phyloP scores from a whole-genome alignment of 495 filamentous ascomycete genomes.

The Copromyces sp. region DNA sequence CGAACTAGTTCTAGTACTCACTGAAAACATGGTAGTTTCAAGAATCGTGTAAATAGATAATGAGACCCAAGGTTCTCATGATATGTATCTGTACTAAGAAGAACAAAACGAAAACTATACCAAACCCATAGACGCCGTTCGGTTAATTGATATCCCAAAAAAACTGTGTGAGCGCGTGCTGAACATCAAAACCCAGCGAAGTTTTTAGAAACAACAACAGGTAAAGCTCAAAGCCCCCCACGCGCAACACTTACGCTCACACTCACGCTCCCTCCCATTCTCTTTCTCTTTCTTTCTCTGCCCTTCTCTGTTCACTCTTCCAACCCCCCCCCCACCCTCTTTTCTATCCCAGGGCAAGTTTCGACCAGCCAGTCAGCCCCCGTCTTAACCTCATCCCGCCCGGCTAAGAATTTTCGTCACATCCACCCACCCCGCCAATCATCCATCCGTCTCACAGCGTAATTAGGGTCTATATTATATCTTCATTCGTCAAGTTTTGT shows the following conservation, averaged over 20 bases:
- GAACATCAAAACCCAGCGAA: background rate
- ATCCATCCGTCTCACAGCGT: background rate
- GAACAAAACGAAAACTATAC: background rate
- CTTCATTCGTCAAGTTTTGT: background rate
- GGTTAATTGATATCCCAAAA: background rate
- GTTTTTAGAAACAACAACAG: slow-evolving; percentile 4
- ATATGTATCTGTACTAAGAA: background rate
- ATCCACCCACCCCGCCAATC: background rate
- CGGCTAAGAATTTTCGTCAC: background rate
- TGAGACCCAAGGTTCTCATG: background rate
- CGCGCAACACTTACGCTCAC: background rate
- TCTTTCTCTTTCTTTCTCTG: background rate
- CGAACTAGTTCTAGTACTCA: no score
- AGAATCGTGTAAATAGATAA: background rate
- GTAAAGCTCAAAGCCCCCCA: background rate
- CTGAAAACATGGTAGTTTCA: background rate
- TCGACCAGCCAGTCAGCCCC: background rate
- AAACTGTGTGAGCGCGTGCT: background rate
- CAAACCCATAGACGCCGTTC: background rate
- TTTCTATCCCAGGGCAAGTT: slow-evolving; percentile 3
- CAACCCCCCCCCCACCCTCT: background rate
- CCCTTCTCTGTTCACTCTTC: background rate
- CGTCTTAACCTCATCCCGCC: background rate
- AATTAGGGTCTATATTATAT: background rate
- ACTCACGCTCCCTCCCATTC: background rate